Evolutionary conservation across 352 stramenopile genomes (phyloP), one percentile per base, ranked within the genome.

Genomic region (Phytophthora palmivora): DNA sequence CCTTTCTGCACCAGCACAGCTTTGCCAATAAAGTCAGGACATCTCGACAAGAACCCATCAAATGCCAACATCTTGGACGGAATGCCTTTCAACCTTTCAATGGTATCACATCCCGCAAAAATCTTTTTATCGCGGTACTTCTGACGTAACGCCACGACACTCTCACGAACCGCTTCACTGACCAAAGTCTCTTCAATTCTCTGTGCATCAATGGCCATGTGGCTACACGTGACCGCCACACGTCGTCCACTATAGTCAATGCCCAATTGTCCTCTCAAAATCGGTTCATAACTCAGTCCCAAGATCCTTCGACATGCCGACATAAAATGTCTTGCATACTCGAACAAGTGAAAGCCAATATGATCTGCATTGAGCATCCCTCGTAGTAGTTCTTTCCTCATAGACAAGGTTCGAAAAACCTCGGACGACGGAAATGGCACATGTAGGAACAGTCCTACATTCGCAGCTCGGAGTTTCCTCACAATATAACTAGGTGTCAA

Each of bases 401-500:
- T 92, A 7, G 94, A 98, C 0, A 99, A 76, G 5, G 96, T 98
- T 21, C 97, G 83, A 68, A 99, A 99, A 6, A 99, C 98, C 72
- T 99, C 97, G 0, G 93, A 98, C 24, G 91, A 98, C 21, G 98
- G 98, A 67, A 99, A 99, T 19, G 97, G 97, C 16, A 98, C 97
- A 76, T 99, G 97, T 11, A 99, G 72, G 67, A 99, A 99, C 21
- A 99, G 84, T 6, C 96, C 97, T 42, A 99, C 91, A 69, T 98
- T 97, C 19, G 78, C 74, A 32, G 85, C 87, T 45, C 98, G 85
- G 1, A 95, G 39, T 22, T 89, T 84, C 38, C 95, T 81, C 6
- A 95, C 93, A 19, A 99, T 87, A 58, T 98, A 99, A 15, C 87
- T 97, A 5, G 98, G 98, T 24, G 98, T 88, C 8, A 99, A 87